Base-by-base conservation (phyloP, 2,329 filamentous ascomycete species). In the Didymella sp. region DNA sequence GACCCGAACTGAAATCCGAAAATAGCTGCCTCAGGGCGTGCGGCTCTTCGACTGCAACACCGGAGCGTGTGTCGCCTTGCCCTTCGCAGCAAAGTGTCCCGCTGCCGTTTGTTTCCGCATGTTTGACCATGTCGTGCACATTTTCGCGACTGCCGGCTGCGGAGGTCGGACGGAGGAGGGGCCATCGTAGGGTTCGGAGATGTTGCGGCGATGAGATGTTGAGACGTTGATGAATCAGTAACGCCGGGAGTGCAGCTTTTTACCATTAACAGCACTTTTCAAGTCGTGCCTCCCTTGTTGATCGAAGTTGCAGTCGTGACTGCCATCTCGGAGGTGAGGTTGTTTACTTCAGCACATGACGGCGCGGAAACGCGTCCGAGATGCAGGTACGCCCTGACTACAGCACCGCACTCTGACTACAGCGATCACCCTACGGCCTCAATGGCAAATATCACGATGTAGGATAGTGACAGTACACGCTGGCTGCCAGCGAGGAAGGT, bases 161-260 rank as follows among this genome's bases (percentile, higher is more conserved):
- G 68, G 71, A 66, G 51, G 58, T 64, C 69, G 67, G 70, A 67
- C 63, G 65, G 62, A 56, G 66, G 67, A 66, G 70, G 70, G 67
- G 68, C 62, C 65, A 66, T 58, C 50, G 56, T 44, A 53, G 33
- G 37, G 42, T 38, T 54, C 60, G 59, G 64, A 58, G 48, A 53
- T 52, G 53, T n/a, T 55, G 40, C 46, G 46, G 52, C 51, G 44
- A 51, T 51, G 43, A 31, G 21, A 28, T 51, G 49, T 56, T 37
- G 38, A 41, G 52, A 21, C 37, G 15, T 46, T 28, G 25, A 51
- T 56, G 53, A 24, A 43, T 42, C 22, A 21, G 11, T 44, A 15
- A 12, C 12, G 44, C 51, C 47, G 42, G 28, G 12, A 19, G 13
- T 42, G 41, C 15, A 35, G 9, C 17, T 38, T 21, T 19, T 38